Conservation (phyloP, 1,284 basidiomycete genomes). For the Wallemia ichthyophaga region DNA sequence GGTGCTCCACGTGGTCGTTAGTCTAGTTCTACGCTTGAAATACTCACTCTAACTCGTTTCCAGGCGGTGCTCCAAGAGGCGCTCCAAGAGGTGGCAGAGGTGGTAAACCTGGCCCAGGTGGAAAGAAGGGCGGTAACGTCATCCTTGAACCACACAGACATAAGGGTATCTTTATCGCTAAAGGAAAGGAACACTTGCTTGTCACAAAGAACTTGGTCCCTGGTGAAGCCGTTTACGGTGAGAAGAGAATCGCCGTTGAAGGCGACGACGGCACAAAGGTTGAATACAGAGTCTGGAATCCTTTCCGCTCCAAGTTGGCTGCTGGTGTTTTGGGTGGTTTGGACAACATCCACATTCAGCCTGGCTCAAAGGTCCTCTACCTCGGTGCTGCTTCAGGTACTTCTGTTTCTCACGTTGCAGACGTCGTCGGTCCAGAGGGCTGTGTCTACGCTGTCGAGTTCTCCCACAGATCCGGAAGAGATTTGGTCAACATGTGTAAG, state of each 20-base stretch:
- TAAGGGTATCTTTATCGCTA: constrained; percentile 71
- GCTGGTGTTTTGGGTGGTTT: constrained; percentile 89
- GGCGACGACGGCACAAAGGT: constrained; percentile 39
- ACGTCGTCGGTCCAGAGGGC: constrained; percentile 90
- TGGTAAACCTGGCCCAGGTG: constrained; percentile 22
- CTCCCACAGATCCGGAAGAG: constrained; percentile 80
- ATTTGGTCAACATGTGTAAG: constrained; percentile 98
- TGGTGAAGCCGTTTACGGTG: constrained; percentile 91
- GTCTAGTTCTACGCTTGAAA: constrained; percentile 4
- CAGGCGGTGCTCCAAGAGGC: constrained; percentile 15
- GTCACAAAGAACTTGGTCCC: constrained; percentile 95
- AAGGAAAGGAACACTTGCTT: constrained; percentile 74
- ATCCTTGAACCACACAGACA: constrained; percentile 90
- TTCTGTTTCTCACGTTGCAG: constrained; percentile 91
- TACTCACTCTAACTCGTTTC: constrained; percentile 3
- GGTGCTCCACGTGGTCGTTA: neutral
- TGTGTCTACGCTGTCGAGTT: constrained; percentile 97
- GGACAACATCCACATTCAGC: constrained; percentile 74
- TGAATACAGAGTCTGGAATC: constrained; percentile 98
- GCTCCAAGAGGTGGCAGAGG: constrained; percentile 20
- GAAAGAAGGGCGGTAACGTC: constrained; percentile 36
- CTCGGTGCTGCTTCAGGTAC: constrained; percentile 84
- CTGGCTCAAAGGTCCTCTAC: constrained; percentile 89
- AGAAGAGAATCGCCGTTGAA: constrained; percentile 31
- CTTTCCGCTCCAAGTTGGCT: constrained; percentile 87